Evolutionary conservation across 139 green algal species (phyloP).

Genomic region (Asterochloris erici): DNA sequence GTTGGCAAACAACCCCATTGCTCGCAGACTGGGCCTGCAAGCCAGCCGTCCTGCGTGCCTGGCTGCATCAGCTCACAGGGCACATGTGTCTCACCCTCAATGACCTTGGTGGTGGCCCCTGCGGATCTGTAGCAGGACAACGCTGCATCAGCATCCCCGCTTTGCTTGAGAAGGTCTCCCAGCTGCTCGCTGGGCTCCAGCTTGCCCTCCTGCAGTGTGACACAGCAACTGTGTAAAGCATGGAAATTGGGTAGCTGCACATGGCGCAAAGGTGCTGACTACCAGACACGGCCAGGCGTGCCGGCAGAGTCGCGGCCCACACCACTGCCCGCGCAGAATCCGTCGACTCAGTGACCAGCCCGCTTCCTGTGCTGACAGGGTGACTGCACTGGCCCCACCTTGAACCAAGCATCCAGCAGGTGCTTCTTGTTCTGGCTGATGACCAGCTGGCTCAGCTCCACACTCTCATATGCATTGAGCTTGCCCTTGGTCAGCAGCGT

Average conservation of each 20-base stretch:
- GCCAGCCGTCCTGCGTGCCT: no score
- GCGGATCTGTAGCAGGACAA: conserved; percentile 86
- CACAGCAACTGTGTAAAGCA: neutral
- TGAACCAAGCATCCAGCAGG: conserved; percentile 96
- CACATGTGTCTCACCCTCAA: conserved; percentile 26
- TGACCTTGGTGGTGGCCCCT: conserved; percentile 69
- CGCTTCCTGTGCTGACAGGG: neutral
- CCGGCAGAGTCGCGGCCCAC: no score
- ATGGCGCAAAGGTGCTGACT: no score
- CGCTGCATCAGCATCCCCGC: conserved; percentile 87
- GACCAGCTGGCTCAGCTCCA: conserved; percentile 93
- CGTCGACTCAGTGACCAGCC: no score
- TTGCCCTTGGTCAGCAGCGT: conserved; percentile 88
- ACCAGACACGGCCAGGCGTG: no score
- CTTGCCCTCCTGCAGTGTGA: conserved; percentile 70
- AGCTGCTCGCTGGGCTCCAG: conserved; percentile 93
- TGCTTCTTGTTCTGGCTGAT: conserved; percentile 98
- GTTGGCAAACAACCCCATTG: no score
- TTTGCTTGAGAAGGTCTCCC: conserved; percentile 85
- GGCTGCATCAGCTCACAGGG: no score
- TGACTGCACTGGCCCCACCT: conserved; percentile 36
- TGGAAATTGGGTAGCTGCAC: no score
- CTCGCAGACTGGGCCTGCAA: no score
- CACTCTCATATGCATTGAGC: conserved; percentile 90
- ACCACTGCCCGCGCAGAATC: no score